Evolutionary conservation across 2,329 filamentous ascomycete species (phyloP), one percentile per base, ranked within the genome.

Genomic region (Aspergillus jensenii): DNA sequence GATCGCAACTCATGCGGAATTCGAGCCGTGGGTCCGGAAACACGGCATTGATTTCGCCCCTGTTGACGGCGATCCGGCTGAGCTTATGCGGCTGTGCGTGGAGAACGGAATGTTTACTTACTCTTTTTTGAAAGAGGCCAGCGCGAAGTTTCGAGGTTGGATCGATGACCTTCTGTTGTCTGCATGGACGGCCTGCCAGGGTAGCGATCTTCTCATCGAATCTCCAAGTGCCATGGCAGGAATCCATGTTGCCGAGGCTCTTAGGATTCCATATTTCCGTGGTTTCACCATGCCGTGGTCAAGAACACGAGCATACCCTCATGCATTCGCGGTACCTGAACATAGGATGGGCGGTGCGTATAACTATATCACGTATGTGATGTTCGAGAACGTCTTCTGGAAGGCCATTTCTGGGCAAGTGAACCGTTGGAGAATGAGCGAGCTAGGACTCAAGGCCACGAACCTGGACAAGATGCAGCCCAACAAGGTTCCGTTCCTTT

Each of bases 211-310:
- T 33, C 81, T 99, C 40, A 96, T 99, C 60, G 95, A 99, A 73
- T 96, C 91, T 47, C 95, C 95, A 0, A 96, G 91, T 57, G 92
- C 95, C 14, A 99, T 99, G 95, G 92, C 90, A 0, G 95, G 95
- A 25, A 96, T 99, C 54, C 95, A 99, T 73, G 96, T 99, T 64
- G 95, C 95, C 1, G 95, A 99, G 76, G 91, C 92, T 23, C 82
- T 99, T 2, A 83, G 86, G 14, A 96, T 99, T 45, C 95, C 95
- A 0, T 99, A 99, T 74, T 98, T 98, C 79, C 87, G 95, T 56
- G 93, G 93, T 0, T 99, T 99, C 71, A 96, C 92, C 17, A 99
- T 99, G 95, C 95, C 95, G 0, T 99, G 95, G 95, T 96, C 95
- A 0, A 87, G 93, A 49, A 99, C 95, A 15, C 84, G 95, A 53